Percentiles rank a stretch among this genome's conserved stretches.
phyloP scores from a whole-genome alignment of 192 early-diverging fungal species.

The Anaeromyces robustus region DNA sequence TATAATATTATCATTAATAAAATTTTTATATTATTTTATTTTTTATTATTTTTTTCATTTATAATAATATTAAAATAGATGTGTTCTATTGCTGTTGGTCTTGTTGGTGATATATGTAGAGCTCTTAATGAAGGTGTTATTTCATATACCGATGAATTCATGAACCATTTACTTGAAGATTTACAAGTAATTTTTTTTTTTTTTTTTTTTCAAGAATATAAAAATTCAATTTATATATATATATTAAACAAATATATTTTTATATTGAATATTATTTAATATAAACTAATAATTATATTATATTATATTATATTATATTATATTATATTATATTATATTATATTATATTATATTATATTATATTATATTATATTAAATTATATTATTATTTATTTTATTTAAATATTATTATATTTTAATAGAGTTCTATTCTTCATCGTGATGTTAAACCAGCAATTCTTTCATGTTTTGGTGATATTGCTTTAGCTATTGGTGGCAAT shows the following conservation, averaged over 20 bases:
- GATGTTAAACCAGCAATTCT: slow-evolving; percentile 85
- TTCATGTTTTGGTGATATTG: slow-evolving; percentile 94
- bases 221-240: no score
- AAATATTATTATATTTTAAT: not conserved
- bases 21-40: not conserved
- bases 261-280: no score
- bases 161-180: slow-evolving; percentile 63
- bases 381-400: not conserved
- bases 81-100: slow-evolving; percentile 84
- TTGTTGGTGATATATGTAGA: slow-evolving; percentile 94
- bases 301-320: no score
- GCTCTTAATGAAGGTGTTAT: slow-evolving; percentile 55
- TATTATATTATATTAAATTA: not conserved
- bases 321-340: no score
- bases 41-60: not conserved
- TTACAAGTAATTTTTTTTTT: slow-evolving; percentile 47
- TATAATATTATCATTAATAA: no score
- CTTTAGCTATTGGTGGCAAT: slow-evolving; percentile 69
- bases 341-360: not conserved
- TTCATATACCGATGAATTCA: slow-evolving; percentile 72
- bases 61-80: slow-evolving; percentile 26
- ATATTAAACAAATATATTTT: no score
- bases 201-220: no score
- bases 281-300: no score
- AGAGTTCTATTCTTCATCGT: slow-evolving; percentile 59